Percentiles rank a stretch among this genome's conserved stretches.
Conservation (phyloP, 306 rosid genomes). For the Spatholobus suberectus region DNA sequence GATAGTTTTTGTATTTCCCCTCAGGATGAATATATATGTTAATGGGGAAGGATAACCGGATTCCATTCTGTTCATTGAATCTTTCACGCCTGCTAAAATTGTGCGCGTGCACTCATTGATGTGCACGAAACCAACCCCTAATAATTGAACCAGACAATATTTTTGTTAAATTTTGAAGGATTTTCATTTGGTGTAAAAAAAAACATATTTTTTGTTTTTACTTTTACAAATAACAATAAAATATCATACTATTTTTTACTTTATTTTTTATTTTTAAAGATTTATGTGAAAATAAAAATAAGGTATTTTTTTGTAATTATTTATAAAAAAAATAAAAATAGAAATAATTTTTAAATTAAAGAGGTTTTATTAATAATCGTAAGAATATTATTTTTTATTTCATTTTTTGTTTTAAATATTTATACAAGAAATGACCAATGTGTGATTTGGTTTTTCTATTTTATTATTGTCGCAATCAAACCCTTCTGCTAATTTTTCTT, state of each 20-base stretch:
- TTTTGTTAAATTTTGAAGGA: not conserved
- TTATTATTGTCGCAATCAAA: too few species aligned
- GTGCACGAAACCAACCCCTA: constrained; percentile 44
- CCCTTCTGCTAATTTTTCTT: too few species aligned
- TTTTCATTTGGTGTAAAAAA: not conserved
- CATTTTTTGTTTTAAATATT: too few species aligned
- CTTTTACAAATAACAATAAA: not conserved
- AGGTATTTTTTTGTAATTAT: not conserved
- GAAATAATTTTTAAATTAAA: not conserved
- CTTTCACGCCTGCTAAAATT: constrained; percentile 36
- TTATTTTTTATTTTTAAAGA: not conserved
- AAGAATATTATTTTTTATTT: too few species aligned
- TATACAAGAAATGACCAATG: too few species aligned
- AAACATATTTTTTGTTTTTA: too few species aligned
- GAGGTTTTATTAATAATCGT: too few species aligned
- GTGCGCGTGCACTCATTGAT: constrained; percentile 53
- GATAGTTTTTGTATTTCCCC: constrained; percentile 11
- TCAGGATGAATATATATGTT: constrained; percentile 19
- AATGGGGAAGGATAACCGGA: constrained; percentile 5
- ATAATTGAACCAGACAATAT: not conserved
- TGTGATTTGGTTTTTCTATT: too few species aligned
- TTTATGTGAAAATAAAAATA: not conserved
- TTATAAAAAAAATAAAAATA: not conserved
- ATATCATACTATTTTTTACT: not conserved
- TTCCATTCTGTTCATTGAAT: constrained; percentile 25